phyloP scores from a whole-genome alignment of 257 asterid species.

The Rehmannia glutinosa region DNA sequence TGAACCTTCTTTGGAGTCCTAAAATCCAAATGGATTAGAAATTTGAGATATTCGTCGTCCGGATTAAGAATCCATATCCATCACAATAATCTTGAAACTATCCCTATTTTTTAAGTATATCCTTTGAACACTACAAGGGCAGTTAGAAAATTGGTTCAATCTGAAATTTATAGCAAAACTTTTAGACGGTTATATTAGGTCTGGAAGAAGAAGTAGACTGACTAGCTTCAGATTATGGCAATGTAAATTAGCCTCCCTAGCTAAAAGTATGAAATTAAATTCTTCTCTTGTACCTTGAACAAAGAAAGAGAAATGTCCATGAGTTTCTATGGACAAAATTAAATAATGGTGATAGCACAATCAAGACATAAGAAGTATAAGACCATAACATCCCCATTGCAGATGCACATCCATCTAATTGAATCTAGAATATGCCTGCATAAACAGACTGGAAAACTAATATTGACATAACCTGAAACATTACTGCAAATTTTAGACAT shows the following conservation, averaged over 20 bases:
- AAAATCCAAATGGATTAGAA: neutral
- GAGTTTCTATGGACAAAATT: neutral
- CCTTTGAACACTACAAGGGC: neutral
- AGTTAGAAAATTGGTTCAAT: neutral
- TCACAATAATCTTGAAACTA: neutral
- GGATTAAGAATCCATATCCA: neutral
- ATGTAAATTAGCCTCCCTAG: too few relatives aligned
- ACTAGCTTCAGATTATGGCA: too few relatives aligned
- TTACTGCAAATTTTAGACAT: conserved; percentile 91
- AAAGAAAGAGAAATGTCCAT: neutral
- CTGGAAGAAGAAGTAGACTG: neutral
- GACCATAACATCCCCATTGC: conserved; percentile 8
- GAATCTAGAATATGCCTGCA: conserved; percentile 29
- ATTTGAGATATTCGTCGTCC: neutral
- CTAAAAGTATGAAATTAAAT: too few relatives aligned
- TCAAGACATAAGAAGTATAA: conserved; percentile 4
- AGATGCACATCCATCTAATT: conserved; percentile 21
- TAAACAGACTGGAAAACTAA: conserved; percentile 34
- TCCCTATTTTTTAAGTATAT: too few relatives aligned
- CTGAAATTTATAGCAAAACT: neutral
- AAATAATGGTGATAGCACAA: conserved; percentile 2
- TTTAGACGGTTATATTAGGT: neutral
- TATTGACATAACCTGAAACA: conserved; percentile 74
- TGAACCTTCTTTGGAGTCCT: neutral
- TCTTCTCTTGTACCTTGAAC: neutral